phyloP scores from a whole-genome alignment of 2,329 filamentous ascomycete species.

The Fusarium neocosmosporiellum region DNA sequence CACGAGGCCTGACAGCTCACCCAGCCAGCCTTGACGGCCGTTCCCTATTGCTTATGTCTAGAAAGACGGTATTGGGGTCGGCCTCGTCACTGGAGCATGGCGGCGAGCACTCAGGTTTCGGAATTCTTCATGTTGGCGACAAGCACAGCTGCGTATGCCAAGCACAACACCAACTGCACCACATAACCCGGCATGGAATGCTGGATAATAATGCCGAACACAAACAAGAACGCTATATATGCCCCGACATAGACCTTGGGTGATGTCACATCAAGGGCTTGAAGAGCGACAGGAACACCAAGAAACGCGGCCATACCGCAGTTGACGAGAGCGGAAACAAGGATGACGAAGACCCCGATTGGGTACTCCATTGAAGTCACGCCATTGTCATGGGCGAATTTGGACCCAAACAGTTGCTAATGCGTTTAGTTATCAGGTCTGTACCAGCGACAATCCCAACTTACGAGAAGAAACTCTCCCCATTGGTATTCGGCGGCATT shows the following conservation, averaged over 20 bases:
- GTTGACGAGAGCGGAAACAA: background rate
- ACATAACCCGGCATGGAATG: background rate
- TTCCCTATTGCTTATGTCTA: too few species aligned
- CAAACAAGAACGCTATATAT: constrained; percentile 3
- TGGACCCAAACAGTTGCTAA: background rate
- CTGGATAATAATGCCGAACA: constrained; percentile 3
- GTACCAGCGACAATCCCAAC: background rate
- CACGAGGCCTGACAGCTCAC: too few species aligned
- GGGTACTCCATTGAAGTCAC: background rate
- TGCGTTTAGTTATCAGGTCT: background rate
- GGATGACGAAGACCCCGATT: background rate
- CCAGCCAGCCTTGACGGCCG: too few species aligned
- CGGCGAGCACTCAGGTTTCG: background rate
- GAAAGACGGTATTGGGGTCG: background rate
- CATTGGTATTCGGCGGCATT: background rate
- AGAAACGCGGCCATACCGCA: constrained; percentile 2
- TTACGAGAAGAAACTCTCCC: background rate
- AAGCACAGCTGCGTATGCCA: constrained; percentile 13
- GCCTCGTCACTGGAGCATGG: background rate
- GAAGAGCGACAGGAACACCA: constrained; percentile 6
- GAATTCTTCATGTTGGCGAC: background rate
- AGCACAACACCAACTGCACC: background rate
- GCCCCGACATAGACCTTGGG: background rate
- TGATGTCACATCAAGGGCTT: constrained; percentile 4
- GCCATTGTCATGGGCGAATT: background rate